Base-by-base conservation (phyloP, 2,329 filamentous ascomycete genomes). In the Neonectria ditissima region DNA sequence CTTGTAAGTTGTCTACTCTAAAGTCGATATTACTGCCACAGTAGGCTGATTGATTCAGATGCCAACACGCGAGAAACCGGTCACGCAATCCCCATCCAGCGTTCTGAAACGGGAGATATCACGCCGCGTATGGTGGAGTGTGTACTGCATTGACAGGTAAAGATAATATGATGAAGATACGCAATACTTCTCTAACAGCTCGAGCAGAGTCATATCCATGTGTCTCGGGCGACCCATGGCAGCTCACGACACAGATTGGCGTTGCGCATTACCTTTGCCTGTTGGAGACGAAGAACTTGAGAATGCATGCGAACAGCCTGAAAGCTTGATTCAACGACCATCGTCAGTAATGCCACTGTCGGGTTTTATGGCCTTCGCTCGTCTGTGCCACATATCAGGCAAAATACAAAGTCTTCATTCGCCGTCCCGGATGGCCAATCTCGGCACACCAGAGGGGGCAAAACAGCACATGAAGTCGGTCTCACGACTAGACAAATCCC, bases 101-200 rank as follows among this genome's bases (percentile, higher is more conserved):
- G 18, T 24, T 14, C 18, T 74, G 4, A 58, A 56, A 18, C 41
- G 54, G 22, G 66, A 74, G 56, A 65, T 75, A 22, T 73, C 71
- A 2, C 61, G 72, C 5, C 67, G 74, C 11, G 59, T 71, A n/a
- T 76, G 74, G 74, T 76, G 74, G 74, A 72, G 71, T 20, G 63
- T 75, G 5, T 75, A 73, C 41, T 69, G 67, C 34, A 66, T 75
- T 2, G 74, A 76, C 28, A 63, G 72, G 73, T 75, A 67, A 2
- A 39, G 20, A n/a, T n/a, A n/a, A n/a, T n/a, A n/a, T n/a, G n/a
- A n/a, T n/a, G n/a, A n/a, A n/a, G n/a, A n/a, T n/a, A n/a, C n/a
- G n/a, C n/a, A n/a, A n/a, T n/a, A n/a, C n/a, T n/a, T n/a, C n/a
- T n/a, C n/a, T n/a, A n/a, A n/a, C n/a, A n/a, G n/a, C n/a, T n/a